phyloP scores from a whole-genome alignment of 805 yeast genomes.

The Schwanniomyces occidentalis region DNA sequence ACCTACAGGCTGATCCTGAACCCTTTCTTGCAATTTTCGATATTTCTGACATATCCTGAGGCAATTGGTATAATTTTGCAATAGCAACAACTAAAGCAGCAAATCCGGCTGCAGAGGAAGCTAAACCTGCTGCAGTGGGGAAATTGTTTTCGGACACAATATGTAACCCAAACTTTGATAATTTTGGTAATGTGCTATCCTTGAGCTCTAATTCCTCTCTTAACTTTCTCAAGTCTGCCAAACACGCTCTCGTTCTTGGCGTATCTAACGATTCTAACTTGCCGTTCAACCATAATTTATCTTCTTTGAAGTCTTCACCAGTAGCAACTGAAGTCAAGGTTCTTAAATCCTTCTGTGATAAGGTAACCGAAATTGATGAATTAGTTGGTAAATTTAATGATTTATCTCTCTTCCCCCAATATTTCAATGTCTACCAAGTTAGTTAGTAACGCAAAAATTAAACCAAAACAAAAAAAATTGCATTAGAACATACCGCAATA shows the following conservation, averaged over 20 bases:
- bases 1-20: slow-evolving; percentile 97
- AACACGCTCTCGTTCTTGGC: slow-evolving; percentile 67
- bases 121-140: slow-evolving; percentile 99
- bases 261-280: slow-evolving; percentile 67
- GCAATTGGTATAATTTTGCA: slow-evolving; percentile 79
- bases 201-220: slow-evolving; percentile 60
- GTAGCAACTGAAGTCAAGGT: slow-evolving; percentile 90
- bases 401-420: slow-evolving; percentile 98
- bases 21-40: slow-evolving; percentile 97
- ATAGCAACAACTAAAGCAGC: slow-evolving; percentile 94
- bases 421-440: slow-evolving; percentile 70
- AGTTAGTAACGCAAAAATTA: slow-evolving; percentile 4
- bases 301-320: slow-evolving; percentile 53
- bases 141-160: slow-evolving; percentile 93
- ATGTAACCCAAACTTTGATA: slow-evolving; percentile 66
- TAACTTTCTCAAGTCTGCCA: slow-evolving; percentile 68
- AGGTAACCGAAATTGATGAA: slow-evolving; percentile 91
- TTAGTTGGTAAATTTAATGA: slow-evolving; percentile 90
- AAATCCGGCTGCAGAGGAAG: slow-evolving; percentile 97
- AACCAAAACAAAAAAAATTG: background rate
- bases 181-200: slow-evolving; percentile 57
- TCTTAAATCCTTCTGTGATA: slow-evolving; percentile 86
- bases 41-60: slow-evolving; percentile 81
- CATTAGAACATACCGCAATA: slow-evolving; percentile 70
- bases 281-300: slow-evolving; percentile 87